These are phyloP conservation scores for Tulasnella sp. DNA, from an alignment of 768 basidiomycete genomes.

Conservation along the genomic window DNA sequence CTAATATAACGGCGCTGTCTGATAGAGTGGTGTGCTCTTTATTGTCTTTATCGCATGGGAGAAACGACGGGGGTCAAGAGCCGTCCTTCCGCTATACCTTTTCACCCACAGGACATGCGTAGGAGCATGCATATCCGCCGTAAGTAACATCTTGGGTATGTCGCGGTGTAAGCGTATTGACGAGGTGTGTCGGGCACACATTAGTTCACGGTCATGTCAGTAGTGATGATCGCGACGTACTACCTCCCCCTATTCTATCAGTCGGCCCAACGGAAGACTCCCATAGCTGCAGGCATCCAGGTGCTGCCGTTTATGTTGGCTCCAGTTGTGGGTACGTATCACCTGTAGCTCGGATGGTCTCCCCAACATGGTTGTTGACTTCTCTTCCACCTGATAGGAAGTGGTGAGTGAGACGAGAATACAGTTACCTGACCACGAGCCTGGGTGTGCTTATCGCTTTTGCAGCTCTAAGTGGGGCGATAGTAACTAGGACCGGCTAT, in stretches of 20 bases:
- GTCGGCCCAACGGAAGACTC: conserved; percentile 22
- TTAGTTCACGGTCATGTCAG: conserved; percentile 20
- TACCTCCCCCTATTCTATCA: conserved; percentile 28
- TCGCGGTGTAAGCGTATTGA: background rate
- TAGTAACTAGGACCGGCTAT: conserved; percentile 20
- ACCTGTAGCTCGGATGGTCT: conserved; percentile 24
- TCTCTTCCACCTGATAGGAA: too few relatives aligned
- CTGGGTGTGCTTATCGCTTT: too few relatives aligned
- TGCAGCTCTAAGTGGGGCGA: background rate
- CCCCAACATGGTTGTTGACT: too few relatives aligned
- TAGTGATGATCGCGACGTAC: conserved; percentile 23
- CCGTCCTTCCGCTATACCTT: conserved; percentile 28
- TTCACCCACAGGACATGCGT: conserved; percentile 26
- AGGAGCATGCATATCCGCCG: conserved; percentile 22
- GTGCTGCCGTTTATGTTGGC: conserved; percentile 27
- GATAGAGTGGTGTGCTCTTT: conserved; percentile 22
- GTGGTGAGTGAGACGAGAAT: too few relatives aligned
- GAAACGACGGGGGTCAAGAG: conserved; percentile 25
- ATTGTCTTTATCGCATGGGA: conserved; percentile 27
- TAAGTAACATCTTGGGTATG: background rate
- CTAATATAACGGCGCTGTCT: conserved; percentile 1
- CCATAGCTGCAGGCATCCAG: conserved; percentile 28
- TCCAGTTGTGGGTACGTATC: conserved; percentile 25
- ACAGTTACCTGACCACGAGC: too few relatives aligned
- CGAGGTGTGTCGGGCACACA: background rate